A percentile compares a stretch with the other conserved stretches of the same genome.
Conservation (phyloP, 202 grass and related monocot species). For the Miscanthus sacchariflorus region DNA sequence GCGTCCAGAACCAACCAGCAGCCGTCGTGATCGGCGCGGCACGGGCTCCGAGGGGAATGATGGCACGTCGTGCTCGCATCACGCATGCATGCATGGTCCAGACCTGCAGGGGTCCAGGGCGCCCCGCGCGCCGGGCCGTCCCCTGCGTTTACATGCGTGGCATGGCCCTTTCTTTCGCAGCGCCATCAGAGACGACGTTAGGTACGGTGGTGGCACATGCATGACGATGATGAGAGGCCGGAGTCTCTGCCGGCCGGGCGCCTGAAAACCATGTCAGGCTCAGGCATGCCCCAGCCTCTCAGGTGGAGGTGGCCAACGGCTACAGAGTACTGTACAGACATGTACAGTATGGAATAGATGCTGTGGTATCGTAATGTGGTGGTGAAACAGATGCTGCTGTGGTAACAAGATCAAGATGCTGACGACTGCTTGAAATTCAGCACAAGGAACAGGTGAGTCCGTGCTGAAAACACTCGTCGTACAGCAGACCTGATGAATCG, state of each 20-base stretch:
- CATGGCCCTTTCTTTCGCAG: not conserved
- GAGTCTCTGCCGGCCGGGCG: not conserved
- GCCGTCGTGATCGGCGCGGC: constrained; percentile 10
- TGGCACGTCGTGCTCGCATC: constrained; percentile 33
- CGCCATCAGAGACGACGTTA: not conserved
- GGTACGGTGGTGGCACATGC: not conserved
- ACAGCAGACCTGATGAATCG: too few relatives aligned
- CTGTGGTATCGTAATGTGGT: too few relatives aligned
- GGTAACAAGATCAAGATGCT: too few relatives aligned
- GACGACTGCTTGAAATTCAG: too few relatives aligned
- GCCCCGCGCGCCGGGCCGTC: not conserved
- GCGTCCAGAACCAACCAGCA: not conserved
- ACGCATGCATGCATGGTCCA: constrained; percentile 8
- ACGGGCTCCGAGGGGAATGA: constrained; percentile 3
- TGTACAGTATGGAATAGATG: too few relatives aligned
- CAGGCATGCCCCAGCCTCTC: not conserved
- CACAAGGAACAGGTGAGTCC: too few relatives aligned
- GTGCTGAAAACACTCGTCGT: too few relatives aligned
- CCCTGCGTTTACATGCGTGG: not conserved
- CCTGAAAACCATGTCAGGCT: not conserved
- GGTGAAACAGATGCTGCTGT: too few relatives aligned
- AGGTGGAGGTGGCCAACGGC: not conserved
- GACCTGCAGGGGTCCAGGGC: too few relatives aligned
- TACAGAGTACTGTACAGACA: too few relatives aligned
- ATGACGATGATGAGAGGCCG: not conserved